Evolutionary conservation across 257 asterid species (phyloP).

Genomic region (Cruciata laevipes): DNA sequence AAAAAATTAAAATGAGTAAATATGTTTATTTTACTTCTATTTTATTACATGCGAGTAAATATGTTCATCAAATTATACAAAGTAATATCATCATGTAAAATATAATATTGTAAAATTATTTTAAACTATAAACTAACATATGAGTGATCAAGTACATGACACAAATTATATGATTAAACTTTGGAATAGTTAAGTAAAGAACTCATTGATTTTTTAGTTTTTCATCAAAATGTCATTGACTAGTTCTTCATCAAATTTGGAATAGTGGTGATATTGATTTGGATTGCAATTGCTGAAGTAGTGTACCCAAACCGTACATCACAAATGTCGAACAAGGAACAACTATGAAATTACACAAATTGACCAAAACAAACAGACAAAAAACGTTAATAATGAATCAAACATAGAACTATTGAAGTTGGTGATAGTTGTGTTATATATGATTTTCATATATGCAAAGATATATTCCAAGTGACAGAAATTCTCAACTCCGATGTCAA

Average conservation of each 20-base stretch:
- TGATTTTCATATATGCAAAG: background rate
- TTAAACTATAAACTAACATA: too few species aligned
- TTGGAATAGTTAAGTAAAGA: too few species aligned
- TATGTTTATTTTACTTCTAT: too few species aligned
- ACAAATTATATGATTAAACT: too few species aligned
- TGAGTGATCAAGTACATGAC: too few species aligned
- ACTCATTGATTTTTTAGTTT: too few species aligned
- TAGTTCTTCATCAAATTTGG: background rate
- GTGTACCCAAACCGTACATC: background rate
- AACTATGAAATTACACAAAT: background rate
- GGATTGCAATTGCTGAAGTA: background rate
- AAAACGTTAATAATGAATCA: background rate
- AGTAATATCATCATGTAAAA: too few species aligned
- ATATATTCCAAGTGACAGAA: background rate
- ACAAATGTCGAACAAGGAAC: slow-evolving; percentile 1
- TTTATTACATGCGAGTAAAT: too few species aligned
- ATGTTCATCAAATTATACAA: too few species aligned
- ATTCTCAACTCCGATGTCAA: background rate
- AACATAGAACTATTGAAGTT: background rate
- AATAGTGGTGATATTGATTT: background rate
- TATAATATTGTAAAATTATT: too few species aligned
- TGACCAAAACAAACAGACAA: background rate
- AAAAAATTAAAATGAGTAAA: too few species aligned
- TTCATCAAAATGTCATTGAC: background rate
- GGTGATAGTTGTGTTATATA: background rate